These are phyloP conservation scores for Nitzschia sp. DNA, from an alignment of 108 stramenopile genomes.

Conservation along the genomic window DNA sequence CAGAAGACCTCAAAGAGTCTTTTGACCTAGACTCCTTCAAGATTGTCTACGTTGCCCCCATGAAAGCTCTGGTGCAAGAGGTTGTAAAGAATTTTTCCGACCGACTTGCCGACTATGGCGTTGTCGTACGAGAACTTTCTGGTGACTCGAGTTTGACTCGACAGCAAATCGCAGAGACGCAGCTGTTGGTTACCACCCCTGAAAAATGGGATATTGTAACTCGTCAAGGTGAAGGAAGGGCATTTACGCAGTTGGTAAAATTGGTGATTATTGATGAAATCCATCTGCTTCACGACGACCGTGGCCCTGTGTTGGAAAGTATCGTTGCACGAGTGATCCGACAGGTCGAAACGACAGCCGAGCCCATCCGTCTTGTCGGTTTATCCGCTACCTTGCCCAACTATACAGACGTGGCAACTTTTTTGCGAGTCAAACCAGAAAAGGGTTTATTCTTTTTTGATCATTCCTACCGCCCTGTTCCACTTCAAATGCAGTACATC, in stretches of 20 bases:
- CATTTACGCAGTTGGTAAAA: slow-evolving; percentile 96
- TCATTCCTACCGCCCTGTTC: slow-evolving; percentile 97
- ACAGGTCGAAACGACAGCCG: slow-evolving; percentile 93
- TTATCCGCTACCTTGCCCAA: slow-evolving; percentile 99
- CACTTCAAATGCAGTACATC: slow-evolving; percentile 99
- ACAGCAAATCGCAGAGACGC: slow-evolving; percentile 96
- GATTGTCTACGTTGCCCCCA: slow-evolving; percentile 99
- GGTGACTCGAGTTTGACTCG: slow-evolving; percentile 97
- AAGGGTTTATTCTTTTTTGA: slow-evolving; percentile 99
- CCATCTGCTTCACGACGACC: slow-evolving; percentile 97
- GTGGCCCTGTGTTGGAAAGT: slow-evolving; percentile 97
- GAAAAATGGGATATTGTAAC: slow-evolving; percentile 99
- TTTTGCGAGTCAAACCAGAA: slow-evolving; percentile 95
- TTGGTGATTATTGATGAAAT: slow-evolving; percentile 99
- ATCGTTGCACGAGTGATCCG: slow-evolving; percentile 95
- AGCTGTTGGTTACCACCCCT: slow-evolving; percentile 98
- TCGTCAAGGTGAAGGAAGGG: slow-evolving; percentile 97
- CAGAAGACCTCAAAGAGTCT: slow-evolving; percentile 46
- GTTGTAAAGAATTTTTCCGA: slow-evolving; percentile 94
- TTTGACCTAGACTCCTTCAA: slow-evolving; percentile 91
- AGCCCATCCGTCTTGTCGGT: slow-evolving; percentile 94
- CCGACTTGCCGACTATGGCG: slow-evolving; percentile 82
- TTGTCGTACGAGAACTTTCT: slow-evolving; percentile 94
- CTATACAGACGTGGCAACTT: slow-evolving; percentile 98
- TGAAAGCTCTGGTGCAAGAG: slow-evolving; percentile 99